Evolutionary conservation across 2,329 filamentous ascomycete species (phyloP), one percentile per base, ranked within the genome.

Genomic region (Diatrype stigma): DNA sequence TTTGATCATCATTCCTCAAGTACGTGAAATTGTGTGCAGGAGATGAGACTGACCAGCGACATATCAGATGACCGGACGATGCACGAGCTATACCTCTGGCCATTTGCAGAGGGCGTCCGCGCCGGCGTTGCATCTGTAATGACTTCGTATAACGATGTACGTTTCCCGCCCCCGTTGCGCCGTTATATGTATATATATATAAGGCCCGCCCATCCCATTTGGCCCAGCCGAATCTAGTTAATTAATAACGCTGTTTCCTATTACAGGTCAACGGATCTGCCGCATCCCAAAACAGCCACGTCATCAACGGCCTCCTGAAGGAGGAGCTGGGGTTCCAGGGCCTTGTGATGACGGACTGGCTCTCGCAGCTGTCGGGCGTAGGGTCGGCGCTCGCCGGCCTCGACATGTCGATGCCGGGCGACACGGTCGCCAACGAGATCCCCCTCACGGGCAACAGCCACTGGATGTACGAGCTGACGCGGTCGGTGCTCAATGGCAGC

Each of bases 61-160:
- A 2, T 14, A 16, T 7, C 44, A 66, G 65, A 67, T 54, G 65
- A 68, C 47, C 62, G 65, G 37, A 58, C 64, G 1, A 12, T 87
- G 51, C 85, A 90, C 61, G 88, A 92, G 67, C 69, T 91, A 1
- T 92, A 91, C 58, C 77, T 83, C 0, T 92, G 89, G 89, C 89
- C 89, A 0, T 93, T 93, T 66, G 84, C 84, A 0, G 85, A 92
- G 57, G 86, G 85, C 7, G 78, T 96, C 42, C 82, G 80, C 54
- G 89, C 87, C 12, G 90, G 90, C 23, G 89, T 91, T 5, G 87
- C 82, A 1, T 85, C 85, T 7, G 75, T 95, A 48, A 95, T 96
- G 90, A 91, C 89, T 65, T 82, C 84, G 2, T 96, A 96, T 59
- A 87, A 89, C 63, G 82, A 82, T 61, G 69, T 74, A 54, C 44